Percentiles rank a stretch among this genome's conserved stretches.
Conservation (phyloP, 257 asterid species). For the Echites panduratus region DNA sequence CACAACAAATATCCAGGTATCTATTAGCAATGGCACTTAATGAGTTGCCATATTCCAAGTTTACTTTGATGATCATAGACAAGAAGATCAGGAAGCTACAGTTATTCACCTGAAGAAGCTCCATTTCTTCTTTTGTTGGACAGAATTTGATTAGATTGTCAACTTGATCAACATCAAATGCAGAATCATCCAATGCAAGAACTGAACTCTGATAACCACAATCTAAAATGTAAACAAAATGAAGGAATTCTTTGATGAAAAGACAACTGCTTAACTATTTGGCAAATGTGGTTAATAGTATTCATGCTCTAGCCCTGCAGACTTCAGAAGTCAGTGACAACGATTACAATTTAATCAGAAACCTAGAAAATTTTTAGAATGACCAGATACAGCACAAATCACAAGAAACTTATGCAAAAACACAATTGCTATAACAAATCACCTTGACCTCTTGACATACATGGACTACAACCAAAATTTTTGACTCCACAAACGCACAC, state of each 20-base stretch:
- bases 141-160: slow-evolving; percentile 85
- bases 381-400: background rate
- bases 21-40: background rate
- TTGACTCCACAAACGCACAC: background rate
- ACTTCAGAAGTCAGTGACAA: background rate
- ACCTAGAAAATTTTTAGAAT: background rate
- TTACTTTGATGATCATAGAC: background rate
- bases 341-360: background rate
- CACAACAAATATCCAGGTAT: background rate
- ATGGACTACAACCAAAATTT: background rate
- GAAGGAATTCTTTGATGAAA: background rate
- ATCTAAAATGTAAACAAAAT: background rate
- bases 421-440: background rate
- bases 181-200: slow-evolving; percentile 77
- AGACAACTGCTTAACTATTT: background rate
- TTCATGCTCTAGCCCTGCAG: background rate
- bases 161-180: slow-evolving; percentile 77
- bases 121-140: slow-evolving; percentile 85
- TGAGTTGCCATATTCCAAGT: background rate
- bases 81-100: background rate
- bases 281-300: background rate
- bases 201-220: slow-evolving; percentile 47
- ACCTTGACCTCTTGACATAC: background rate
- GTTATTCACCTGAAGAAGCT: slow-evolving; percentile 57
- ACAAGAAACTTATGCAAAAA: background rate